phyloP scores from a whole-genome alignment of 2,329 filamentous ascomycete species.

The Fusarium avenaceum region DNA sequence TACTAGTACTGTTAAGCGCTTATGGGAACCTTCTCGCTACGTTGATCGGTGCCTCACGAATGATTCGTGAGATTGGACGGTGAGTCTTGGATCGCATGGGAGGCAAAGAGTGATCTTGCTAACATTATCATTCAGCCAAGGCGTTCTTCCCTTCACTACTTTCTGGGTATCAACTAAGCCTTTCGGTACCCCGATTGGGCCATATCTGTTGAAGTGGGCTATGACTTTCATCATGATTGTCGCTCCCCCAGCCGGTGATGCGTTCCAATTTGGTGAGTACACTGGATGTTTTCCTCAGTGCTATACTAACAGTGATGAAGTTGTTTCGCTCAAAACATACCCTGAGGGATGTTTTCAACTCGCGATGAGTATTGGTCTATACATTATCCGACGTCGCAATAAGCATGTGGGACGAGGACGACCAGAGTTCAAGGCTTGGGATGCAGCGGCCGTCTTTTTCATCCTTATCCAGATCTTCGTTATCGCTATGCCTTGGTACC shows the following conservation, averaged over 20 bases:
- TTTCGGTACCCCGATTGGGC: constrained; percentile 73
- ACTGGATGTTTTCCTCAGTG: neutral
- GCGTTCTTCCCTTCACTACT: constrained; percentile 69
- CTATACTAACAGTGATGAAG: constrained; percentile 40
- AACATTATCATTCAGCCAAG: constrained; percentile 63
- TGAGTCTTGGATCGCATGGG: neutral
- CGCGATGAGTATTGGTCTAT: constrained; percentile 68
- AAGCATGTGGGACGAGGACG: constrained; percentile 62
- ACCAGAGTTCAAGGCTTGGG: constrained; percentile 71
- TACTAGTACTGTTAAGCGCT: constrained; percentile 68
- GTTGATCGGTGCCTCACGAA: constrained; percentile 66
- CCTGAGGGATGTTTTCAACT: constrained; percentile 70
- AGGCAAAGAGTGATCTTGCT: neutral
- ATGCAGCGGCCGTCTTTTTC: constrained; percentile 63
- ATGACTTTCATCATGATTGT: constrained; percentile 72
- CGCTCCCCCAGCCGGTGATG: constrained; percentile 72
- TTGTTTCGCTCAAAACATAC: constrained; percentile 71
- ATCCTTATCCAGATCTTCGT: constrained; percentile 72
- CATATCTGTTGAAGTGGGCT: constrained; percentile 69
- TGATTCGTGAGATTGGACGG: constrained; percentile 69
- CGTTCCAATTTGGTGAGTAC: constrained; percentile 58
- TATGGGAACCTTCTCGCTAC: constrained; percentile 72
- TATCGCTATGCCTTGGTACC: constrained; percentile 79
- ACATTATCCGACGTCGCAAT: constrained; percentile 69
- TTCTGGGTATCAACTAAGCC: constrained; percentile 75